Percentiles rank a stretch among this genome's conserved stretches.
phyloP scores from a whole-genome alignment of 192 early-diverging fungal genomes.

The Kappamyces sp. region DNA sequence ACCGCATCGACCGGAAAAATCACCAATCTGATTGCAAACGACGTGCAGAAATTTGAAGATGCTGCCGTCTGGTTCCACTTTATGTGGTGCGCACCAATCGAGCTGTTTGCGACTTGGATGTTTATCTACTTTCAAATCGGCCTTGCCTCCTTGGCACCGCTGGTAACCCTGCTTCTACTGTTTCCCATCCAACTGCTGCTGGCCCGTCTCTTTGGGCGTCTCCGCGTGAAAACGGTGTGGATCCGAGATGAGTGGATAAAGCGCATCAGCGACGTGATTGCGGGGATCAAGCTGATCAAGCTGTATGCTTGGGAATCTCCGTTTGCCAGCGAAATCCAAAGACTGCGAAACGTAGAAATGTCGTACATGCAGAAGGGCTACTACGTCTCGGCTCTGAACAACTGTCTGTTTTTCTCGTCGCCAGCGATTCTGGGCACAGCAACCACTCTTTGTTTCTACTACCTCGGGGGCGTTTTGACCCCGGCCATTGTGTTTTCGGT shows the following conservation, averaged over 20 bases:
- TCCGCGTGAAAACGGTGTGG: constrained; percentile 25
- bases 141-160: constrained; percentile 32
- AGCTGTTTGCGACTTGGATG: constrained; percentile 30
- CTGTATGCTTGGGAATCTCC: constrained; percentile 49
- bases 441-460: constrained; percentile 39
- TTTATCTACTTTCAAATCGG: constrained; percentile 41
- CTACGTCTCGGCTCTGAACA: constrained; percentile 36
- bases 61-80: constrained; percentile 20
- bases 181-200: constrained; percentile 42
- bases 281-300: constrained; percentile 45
- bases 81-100: constrained; percentile 35
- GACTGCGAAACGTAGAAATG: constrained; percentile 31
- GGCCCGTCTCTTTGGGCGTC: constrained; percentile 29
- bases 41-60: constrained; percentile 34
- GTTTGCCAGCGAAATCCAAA: constrained; percentile 32
- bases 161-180: constrained; percentile 29
- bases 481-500: constrained; percentile 34
- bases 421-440: constrained; percentile 29
- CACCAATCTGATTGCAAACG: constrained; percentile 30
- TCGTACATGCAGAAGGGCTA: constrained; percentile 29
- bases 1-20: constrained; percentile 28
- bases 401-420: constrained; percentile 38
- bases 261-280: constrained; percentile 34
- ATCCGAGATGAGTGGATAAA: constrained; percentile 42
- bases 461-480: constrained; percentile 40